A percentile compares a stretch with the other conserved stretches of the same genome.
Conservation (phyloP, 2,329 filamentous ascomycete species). For the Curvularia lunata region DNA sequence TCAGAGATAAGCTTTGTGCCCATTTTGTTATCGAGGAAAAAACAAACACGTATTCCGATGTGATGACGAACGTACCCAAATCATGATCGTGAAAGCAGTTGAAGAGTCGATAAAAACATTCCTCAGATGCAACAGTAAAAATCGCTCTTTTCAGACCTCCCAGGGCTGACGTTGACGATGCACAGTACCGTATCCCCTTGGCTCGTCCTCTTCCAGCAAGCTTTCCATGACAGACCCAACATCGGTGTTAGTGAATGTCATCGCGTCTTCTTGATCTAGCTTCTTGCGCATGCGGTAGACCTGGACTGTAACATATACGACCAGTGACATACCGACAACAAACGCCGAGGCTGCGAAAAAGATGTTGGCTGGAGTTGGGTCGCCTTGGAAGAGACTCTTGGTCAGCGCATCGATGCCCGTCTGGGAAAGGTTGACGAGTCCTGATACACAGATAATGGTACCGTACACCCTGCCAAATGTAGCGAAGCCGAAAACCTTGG, state of each 20-base stretch:
- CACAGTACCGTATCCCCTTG: slow-evolving; percentile 35
- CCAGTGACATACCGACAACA: slow-evolving; percentile 67
- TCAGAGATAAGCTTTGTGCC: background rate
- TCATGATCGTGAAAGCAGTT: slow-evolving; percentile 2
- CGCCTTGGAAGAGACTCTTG: slow-evolving; percentile 70
- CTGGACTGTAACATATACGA: slow-evolving; percentile 51
- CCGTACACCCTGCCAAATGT: slow-evolving; percentile 93
- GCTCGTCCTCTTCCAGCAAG: slow-evolving; percentile 46
- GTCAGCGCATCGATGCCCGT: slow-evolving; percentile 78
- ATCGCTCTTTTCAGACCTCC: slow-evolving; percentile 14
- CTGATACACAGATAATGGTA: slow-evolving; percentile 82
- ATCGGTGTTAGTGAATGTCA: slow-evolving; percentile 71
- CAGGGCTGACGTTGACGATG: slow-evolving; percentile 23
- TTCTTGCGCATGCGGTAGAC: slow-evolving; percentile 40
- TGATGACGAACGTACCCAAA: background rate
- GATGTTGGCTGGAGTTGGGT: slow-evolving; percentile 79
- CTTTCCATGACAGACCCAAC: slow-evolving; percentile 65
- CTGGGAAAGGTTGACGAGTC: slow-evolving; percentile 81
- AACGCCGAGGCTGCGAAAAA: slow-evolving; percentile 67
- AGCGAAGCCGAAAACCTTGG: slow-evolving; percentile 88
- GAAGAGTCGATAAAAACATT: background rate
- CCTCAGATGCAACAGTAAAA: background rate
- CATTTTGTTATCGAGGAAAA: background rate
- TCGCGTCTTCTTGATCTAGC: slow-evolving; percentile 47
- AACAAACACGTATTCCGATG: background rate